Evolutionary conservation across 2,329 filamentous ascomycete genomes (phyloP).

Genomic region (Plenodomus tracheiphilus): DNA sequence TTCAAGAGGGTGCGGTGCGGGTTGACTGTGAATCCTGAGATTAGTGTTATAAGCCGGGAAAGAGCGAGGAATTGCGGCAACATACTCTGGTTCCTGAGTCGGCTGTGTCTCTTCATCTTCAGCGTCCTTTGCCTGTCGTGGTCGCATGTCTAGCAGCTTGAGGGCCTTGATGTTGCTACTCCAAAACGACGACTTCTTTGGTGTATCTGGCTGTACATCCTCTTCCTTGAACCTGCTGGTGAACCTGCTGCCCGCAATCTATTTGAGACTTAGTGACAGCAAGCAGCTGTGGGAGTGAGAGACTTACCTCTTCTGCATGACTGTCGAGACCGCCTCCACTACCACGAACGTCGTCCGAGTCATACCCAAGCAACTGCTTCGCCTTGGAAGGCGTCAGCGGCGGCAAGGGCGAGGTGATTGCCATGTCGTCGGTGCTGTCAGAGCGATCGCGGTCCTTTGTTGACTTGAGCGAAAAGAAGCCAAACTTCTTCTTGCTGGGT

Average conservation of each 20-base stretch:
- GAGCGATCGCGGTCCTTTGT: conserved; percentile 12
- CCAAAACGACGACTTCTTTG: conserved; percentile 12
- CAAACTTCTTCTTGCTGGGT: conserved; percentile 22
- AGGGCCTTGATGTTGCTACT: conserved; percentile 14
- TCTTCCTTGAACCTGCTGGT: conserved; percentile 15
- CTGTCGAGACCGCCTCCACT: background rate
- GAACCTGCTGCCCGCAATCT: conserved; percentile 4
- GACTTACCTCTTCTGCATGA: background rate
- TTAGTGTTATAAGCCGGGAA: background rate
- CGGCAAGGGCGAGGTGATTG: conserved; percentile 17
- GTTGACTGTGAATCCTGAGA: conserved; percentile 11
- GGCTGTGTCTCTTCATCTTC: background rate
- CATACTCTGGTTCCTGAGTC: background rate
- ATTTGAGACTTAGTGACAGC: background rate
- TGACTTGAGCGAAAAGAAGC: conserved; percentile 16
- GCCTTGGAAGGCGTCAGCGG: conserved; percentile 26
- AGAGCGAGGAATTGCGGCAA: background rate
- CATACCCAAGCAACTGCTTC: conserved; percentile 23
- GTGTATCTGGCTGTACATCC: conserved; percentile 4
- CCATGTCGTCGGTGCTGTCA: conserved; percentile 4
- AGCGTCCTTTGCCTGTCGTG: background rate
- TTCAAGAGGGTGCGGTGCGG: background rate
- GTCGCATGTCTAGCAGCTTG: conserved; percentile 14
- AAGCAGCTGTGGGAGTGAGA: background rate
- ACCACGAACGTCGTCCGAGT: conserved; percentile 1